Percentiles rank a stretch among this genome's conserved stretches.
Conservation (phyloP, 345 rosid genomes). For the Eucalyptus brandiana region DNA sequence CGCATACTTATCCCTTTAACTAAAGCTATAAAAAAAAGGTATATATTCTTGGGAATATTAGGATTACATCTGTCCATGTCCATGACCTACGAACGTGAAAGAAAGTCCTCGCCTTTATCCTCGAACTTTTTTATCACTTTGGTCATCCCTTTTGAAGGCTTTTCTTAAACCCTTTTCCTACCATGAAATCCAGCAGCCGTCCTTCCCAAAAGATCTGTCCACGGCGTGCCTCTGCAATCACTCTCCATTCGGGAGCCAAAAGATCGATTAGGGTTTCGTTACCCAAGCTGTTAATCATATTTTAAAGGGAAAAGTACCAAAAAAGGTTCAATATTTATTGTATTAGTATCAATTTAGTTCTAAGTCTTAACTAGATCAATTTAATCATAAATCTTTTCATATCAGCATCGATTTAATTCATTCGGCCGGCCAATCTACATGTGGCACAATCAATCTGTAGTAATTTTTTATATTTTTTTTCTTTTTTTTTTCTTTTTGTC, state of each 20-base stretch:
- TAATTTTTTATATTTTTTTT: too few relatives aligned
- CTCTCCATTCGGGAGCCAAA: not conserved
- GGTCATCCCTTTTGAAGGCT: not conserved
- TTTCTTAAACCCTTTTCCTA: not conserved
- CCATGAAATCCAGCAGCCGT: not conserved
- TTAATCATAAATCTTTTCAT: too few relatives aligned
- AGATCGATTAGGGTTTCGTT: not conserved
- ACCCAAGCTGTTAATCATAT: not conserved
- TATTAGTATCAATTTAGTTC: too few relatives aligned
- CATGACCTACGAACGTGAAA: not conserved
- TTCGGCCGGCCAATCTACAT: too few relatives aligned
- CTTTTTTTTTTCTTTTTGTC: too few relatives aligned
- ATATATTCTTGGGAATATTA: not conserved
- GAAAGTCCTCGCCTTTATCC: not conserved
- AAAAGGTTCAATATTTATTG: too few relatives aligned
- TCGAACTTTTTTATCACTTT: not conserved
- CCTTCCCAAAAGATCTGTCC: not conserved
- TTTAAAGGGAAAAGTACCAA: too few relatives aligned
- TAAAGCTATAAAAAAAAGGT: not conserved
- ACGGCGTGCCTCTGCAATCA: not conserved
- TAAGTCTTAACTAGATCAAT: fast-evolving
- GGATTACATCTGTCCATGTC: not conserved
- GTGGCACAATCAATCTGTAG: fast-evolving
- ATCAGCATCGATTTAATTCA: too few relatives aligned
- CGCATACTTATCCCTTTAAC: not conserved